Percentiles rank a stretch among this genome's conserved stretches.
Conservation (phyloP, 345 rosid species). For the Rhizophora apiculata region DNA sequence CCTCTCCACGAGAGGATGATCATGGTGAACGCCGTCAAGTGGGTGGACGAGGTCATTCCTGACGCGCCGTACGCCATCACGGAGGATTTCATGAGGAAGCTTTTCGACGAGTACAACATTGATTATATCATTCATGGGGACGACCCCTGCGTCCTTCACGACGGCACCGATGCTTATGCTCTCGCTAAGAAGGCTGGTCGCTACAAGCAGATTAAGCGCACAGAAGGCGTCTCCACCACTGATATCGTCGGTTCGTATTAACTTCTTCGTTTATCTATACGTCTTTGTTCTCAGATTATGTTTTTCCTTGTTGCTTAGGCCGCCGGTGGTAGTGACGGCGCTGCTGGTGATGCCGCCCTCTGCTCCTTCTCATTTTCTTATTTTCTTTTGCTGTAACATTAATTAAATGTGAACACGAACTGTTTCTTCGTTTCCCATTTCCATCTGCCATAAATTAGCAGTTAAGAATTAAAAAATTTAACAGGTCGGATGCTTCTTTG, state of each 20-base stretch:
- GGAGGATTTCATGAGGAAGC: constrained; percentile 64
- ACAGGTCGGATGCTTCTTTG: constrained; percentile 78
- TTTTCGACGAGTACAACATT: constrained; percentile 59
- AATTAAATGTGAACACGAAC: neutral
- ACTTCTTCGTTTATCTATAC: neutral
- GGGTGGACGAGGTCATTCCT: constrained; percentile 74
- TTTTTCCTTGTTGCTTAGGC: neutral
- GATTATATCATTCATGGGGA: constrained; percentile 78
- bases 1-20: constrained; percentile 67
- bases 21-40: constrained; percentile 69
- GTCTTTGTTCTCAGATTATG: neutral
- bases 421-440: neutral
- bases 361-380: neutral
- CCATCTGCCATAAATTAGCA: neutral
- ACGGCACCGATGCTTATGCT: constrained; percentile 73
- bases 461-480: neutral
- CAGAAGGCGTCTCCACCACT: constrained; percentile 81
- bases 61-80: constrained; percentile 80
- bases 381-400: neutral
- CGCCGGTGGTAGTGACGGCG: neutral
- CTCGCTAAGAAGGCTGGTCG: constrained; percentile 77
- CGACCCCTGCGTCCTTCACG: constrained; percentile 78
- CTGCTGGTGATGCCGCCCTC: neutral
- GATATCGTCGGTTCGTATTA: constrained; percentile 56
- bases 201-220: constrained; percentile 77